phyloP scores from a whole-genome alignment of 2,329 filamentous ascomycete genomes.

The Apiospora kogelbergensis region DNA sequence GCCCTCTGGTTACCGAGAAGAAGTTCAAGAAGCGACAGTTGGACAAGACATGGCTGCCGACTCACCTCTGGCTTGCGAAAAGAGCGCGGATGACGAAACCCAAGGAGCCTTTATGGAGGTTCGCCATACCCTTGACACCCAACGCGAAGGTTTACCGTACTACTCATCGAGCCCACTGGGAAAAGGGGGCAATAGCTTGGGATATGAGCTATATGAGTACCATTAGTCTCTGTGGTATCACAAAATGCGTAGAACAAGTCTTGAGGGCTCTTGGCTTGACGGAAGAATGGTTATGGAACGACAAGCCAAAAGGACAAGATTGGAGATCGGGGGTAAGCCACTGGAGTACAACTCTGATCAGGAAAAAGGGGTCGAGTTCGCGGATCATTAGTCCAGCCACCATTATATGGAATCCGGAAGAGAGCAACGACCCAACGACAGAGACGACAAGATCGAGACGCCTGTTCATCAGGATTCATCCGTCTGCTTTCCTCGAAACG shows the following conservation, averaged over 20 bases:
- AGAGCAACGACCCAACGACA: slow-evolving; percentile 18
- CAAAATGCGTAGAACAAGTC: slow-evolving; percentile 63
- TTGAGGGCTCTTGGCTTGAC: slow-evolving; percentile 65
- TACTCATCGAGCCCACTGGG: slow-evolving; percentile 76
- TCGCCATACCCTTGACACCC: slow-evolving; percentile 80
- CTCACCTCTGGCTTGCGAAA: slow-evolving; percentile 92
- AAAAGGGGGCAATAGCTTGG: slow-evolving; percentile 81
- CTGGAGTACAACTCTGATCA: slow-evolving; percentile 50
- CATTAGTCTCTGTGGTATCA: slow-evolving; percentile 70
- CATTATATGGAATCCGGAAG: slow-evolving; percentile 62
- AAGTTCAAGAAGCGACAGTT: slow-evolving; percentile 85
- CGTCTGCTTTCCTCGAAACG: slow-evolving; percentile 71
- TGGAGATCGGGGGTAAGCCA: slow-evolving; percentile 62
- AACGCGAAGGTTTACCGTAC: slow-evolving; percentile 88
- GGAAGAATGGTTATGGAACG: slow-evolving; percentile 61
- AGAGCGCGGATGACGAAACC: slow-evolving; percentile 84
- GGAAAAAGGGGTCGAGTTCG: slow-evolving; percentile 51
- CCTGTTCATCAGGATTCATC: slow-evolving; percentile 76
- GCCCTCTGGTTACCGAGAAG: slow-evolving; percentile 51
- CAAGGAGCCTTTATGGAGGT: slow-evolving; percentile 82
- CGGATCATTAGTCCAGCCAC: slow-evolving; percentile 70
- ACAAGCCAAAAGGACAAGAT: slow-evolving; percentile 54
- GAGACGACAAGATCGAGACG: slow-evolving; percentile 35
- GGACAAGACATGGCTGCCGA: slow-evolving; percentile 91
- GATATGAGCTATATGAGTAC: slow-evolving; percentile 94